A percentile compares a stretch with the other conserved stretches of the same genome.
Evolutionary conservation across 2,329 filamentous ascomycete genomes (phyloP).

Genomic region (Zalaria sp.): DNA sequence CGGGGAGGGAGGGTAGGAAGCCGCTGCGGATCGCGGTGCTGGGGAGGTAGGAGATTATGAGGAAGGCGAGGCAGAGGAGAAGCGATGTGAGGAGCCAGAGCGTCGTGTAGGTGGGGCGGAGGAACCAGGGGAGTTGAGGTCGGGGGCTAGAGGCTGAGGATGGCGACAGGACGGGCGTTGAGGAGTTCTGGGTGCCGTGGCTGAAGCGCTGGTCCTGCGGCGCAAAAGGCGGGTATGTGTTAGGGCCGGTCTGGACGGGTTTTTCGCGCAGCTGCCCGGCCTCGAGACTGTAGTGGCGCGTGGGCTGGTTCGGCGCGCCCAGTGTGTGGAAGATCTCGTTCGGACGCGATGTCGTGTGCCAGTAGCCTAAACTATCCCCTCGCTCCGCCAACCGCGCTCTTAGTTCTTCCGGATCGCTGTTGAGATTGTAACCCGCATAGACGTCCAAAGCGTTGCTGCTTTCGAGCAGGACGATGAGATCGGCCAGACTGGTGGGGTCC

Average conservation of each 20-base stretch:
- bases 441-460: constrained; percentile 64
- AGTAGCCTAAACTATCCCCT: constrained; percentile 70
- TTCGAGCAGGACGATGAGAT: constrained; percentile 64
- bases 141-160: constrained; percentile 9
- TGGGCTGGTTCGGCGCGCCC: constrained; percentile 46
- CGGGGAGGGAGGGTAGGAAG: constrained; percentile 55
- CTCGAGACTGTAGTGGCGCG: constrained; percentile 35
- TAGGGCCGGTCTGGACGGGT: constrained; percentile 9
- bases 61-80: constrained; percentile 52
- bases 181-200: constrained; percentile 25
- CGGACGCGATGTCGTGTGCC: constrained; percentile 53
- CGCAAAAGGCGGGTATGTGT: constrained; percentile 18
- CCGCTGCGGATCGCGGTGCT: constrained; percentile 51
- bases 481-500: constrained; percentile 72
- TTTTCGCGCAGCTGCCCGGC: constrained; percentile 34
- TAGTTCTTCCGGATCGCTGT: constrained; percentile 38
- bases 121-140: constrained; percentile 59
- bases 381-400: constrained; percentile 41
- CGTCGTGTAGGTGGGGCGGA: constrained; percentile 53
- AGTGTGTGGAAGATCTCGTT: constrained; percentile 65
- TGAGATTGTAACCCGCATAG: constrained; percentile 56
- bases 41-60: constrained; percentile 62
- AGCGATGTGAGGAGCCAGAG: constrained; percentile 48
- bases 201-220: constrained; percentile 6
- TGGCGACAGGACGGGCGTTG: constrained; percentile 41